Evolutionary conservation across 352 stramenopile genomes (phyloP).

Genomic region (Phytophthora cryptogea): DNA sequence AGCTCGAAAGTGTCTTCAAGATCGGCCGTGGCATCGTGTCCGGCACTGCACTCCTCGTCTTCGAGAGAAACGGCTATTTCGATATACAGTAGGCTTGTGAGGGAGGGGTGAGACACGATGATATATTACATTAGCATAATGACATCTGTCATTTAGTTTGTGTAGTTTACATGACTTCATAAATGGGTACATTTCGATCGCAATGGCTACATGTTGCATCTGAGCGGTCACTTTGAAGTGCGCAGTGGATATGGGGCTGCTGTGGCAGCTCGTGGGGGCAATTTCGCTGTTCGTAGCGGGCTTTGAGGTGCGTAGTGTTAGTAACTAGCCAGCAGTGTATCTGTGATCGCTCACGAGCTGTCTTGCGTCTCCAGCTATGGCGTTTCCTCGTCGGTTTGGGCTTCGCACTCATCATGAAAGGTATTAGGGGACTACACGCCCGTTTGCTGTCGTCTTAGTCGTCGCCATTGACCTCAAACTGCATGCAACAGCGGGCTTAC

Average conservation of each 20-base stretch:
- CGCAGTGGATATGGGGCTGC: slow-evolving; percentile 15
- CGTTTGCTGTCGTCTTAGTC: slow-evolving; percentile 5
- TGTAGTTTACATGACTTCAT: background rate
- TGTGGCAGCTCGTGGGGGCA: slow-evolving; percentile 18
- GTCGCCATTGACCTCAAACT: background rate
- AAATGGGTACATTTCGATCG: background rate
- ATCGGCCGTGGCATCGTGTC: slow-evolving; percentile 57
- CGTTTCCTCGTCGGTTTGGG: slow-evolving; percentile 19
- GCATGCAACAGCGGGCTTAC: slow-evolving; percentile 38
- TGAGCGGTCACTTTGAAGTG: slow-evolving; percentile 7
- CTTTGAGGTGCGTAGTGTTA: slow-evolving; percentile 19
- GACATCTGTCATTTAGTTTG: background rate
- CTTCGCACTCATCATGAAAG: slow-evolving; percentile 27
- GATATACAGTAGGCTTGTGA: background rate
- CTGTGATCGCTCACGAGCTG: background rate
- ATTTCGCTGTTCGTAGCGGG: slow-evolving; percentile 21
- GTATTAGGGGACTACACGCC: background rate
- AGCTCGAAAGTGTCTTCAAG: slow-evolving; percentile 57
- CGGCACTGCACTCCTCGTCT: background rate
- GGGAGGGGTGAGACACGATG: background rate
- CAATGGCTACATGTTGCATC: slow-evolving; percentile 11
- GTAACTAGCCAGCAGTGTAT: background rate
- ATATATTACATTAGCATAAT: background rate
- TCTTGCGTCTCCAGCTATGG: slow-evolving; percentile 17
- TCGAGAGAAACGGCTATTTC: background rate